Evolutionary conservation across 2,329 filamentous ascomycete genomes (phyloP), one percentile per base, ranked within the genome.

Genomic region (Byssochlamys sp.): DNA sequence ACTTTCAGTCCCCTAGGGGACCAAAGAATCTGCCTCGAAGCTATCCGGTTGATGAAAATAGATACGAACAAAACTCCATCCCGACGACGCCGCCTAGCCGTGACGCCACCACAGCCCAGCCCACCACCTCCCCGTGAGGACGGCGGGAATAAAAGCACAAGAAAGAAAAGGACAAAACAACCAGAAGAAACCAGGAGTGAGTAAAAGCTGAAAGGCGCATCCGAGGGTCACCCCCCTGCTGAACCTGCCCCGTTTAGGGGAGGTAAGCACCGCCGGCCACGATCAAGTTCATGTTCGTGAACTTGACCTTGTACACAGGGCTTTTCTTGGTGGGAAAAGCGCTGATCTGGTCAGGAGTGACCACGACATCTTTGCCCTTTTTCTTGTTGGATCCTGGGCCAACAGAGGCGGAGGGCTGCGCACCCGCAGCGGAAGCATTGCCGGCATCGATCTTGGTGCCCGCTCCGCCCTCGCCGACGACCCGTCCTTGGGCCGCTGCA

Each of bases 311-410:
- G 74, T 95, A 89, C 10, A 97, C 89, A 0, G 92, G 91, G 14
- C 88, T 92, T 76, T 95, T 96, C 82, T 99, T 99, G 3, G 94
- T 97, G 0, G 90, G 86, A 70, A 96, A 97, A 0, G 90, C 91
- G 62, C 85, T 90, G 75, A 99, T 95, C 75, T 97, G 94, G 69
- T 99, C 94, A 0, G 91, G 87, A 0, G 88, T 91, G 51, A 96
- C 88, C 66, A 90, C 89, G 3, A 91, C 89, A 66, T 96, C 92
- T 73, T 96, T 96, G 57, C 83, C 84, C 72, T 90, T 90, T 77
- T 95, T 95, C 80, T 76, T 75, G 54, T 71, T 71, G 26, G 76
- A 70, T 19, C 65, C 69, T 5, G 75, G 71, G 5, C 72, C 75
- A 14, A 75, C 73, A 4, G 72, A 72, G 24, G 77, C 77, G 51